phyloP scores from a whole-genome alignment of 805 yeast species.

The Lipomyces yamanashiensis region DNA sequence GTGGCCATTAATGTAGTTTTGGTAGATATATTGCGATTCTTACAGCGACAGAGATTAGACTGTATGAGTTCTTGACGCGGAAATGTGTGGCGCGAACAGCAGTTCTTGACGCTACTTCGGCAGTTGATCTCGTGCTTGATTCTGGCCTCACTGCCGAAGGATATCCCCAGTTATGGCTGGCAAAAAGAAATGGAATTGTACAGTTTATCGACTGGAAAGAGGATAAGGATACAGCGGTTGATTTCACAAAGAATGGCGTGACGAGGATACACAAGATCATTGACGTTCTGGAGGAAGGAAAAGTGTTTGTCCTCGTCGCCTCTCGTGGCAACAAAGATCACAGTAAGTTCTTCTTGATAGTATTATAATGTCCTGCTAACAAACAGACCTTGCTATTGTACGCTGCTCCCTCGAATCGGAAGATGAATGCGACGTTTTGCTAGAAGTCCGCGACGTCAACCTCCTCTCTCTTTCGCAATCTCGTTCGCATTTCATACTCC shows the following conservation, averaged over 20 bases:
- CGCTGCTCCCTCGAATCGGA: slow-evolving; percentile 5
- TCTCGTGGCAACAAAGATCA: slow-evolving; percentile 20
- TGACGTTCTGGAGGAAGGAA: slow-evolving; percentile 24
- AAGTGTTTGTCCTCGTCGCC: slow-evolving; percentile 27
- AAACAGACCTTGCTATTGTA: slow-evolving; percentile 21
- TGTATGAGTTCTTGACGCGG: slow-evolving; percentile 46
- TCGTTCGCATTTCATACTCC: slow-evolving; percentile 37
- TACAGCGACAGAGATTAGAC: slow-evolving; percentile 47
- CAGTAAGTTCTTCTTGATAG: slow-evolving; percentile 1
- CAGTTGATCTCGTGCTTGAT: slow-evolving; percentile 43
- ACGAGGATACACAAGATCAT: slow-evolving; percentile 33
- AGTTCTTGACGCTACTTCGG: slow-evolving; percentile 42
- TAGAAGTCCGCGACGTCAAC: slow-evolving; percentile 33
- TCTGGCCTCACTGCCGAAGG: slow-evolving; percentile 20
- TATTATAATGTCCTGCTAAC: background rate
- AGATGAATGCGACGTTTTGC: background rate
- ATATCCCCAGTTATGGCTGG: slow-evolving; percentile 41
- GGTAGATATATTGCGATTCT: slow-evolving; percentile 43
- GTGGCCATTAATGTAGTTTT: background rate
- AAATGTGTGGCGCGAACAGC: slow-evolving; percentile 46
- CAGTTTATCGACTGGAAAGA: slow-evolving; percentile 41
- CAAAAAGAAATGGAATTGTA: slow-evolving; percentile 39
- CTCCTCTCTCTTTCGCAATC: slow-evolving; percentile 42
- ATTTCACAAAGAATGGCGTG: slow-evolving; percentile 19
- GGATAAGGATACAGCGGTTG: slow-evolving; percentile 5